phyloP scores from a whole-genome alignment of 768 basidiomycete species.

The Collybiopsis luxurians region DNA sequence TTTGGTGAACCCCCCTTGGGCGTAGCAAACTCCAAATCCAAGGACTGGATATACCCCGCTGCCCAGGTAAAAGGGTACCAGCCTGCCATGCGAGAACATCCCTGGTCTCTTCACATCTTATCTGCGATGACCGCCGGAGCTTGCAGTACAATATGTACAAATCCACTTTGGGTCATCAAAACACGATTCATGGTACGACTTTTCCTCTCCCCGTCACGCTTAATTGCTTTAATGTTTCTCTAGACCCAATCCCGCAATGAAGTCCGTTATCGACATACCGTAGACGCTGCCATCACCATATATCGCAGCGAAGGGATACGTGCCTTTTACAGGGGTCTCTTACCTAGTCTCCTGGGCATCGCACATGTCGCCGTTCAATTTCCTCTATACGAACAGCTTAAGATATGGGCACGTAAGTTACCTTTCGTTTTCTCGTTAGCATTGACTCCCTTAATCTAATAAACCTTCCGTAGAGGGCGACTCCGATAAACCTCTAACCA shows the following conservation, averaged over 20 bases:
- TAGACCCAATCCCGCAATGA: slow-evolving; percentile 85
- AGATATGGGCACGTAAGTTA: slow-evolving; percentile 78
- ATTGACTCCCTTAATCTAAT: no score
- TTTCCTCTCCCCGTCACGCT: no score
- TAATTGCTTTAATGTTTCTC: no score
- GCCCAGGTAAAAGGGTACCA: slow-evolving; percentile 86
- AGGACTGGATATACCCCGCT: slow-evolving; percentile 69
- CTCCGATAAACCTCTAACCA: slow-evolving; percentile 48
- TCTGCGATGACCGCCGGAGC: slow-evolving; percentile 98
- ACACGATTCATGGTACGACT: slow-evolving; percentile 91
- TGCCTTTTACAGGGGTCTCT: slow-evolving; percentile 92
- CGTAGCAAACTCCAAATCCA: slow-evolving; percentile 14
- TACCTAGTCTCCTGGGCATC: slow-evolving; percentile 93
- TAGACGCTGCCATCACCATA: slow-evolving; percentile 87
- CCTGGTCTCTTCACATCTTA: slow-evolving; percentile 85
- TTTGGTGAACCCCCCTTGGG: slow-evolving; percentile 68
- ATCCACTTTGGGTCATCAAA: slow-evolving; percentile 98
- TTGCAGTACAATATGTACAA: slow-evolving; percentile 89
- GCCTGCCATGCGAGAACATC: slow-evolving; percentile 74
- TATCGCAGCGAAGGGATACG: slow-evolving; percentile 83
- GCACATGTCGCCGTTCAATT: slow-evolving; percentile 97
- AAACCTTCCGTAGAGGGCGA: slow-evolving; percentile 38
- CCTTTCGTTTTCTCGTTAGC: no score
- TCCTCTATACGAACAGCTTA: slow-evolving; percentile 92
- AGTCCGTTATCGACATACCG: slow-evolving; percentile 80